A percentile compares a stretch with the other conserved stretches of the same genome.
phyloP scores from a whole-genome alignment of 176 grass and related monocot species.

The Alopecurus myosuroides region DNA sequence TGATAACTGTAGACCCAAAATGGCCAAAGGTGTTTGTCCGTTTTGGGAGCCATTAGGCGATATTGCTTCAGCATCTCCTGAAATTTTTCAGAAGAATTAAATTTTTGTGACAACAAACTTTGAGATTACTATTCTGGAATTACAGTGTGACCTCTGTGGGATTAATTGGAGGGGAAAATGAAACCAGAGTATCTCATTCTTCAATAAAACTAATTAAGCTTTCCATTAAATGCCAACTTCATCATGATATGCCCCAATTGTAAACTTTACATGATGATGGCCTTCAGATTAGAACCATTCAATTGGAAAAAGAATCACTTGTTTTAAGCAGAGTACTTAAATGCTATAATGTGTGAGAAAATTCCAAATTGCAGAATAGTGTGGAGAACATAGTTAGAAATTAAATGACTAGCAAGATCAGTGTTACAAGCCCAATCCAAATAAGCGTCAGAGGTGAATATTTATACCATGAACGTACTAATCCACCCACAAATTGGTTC shows the following conservation, averaged over 20 bases:
- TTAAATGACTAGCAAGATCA: background rate
- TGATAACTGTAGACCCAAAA: slow-evolving; percentile 66
- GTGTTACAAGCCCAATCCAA: background rate
- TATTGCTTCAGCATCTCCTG: slow-evolving; percentile 45
- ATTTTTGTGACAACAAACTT: slow-evolving; percentile 1
- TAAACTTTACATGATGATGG: background rate
- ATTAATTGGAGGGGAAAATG: background rate
- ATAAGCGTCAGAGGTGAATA: background rate
- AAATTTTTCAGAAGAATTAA: slow-evolving; percentile 27
- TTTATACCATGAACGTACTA: background rate
- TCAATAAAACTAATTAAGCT: background rate
- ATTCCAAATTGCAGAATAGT: background rate
- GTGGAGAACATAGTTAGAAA: background rate
- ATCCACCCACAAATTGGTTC: background rate
- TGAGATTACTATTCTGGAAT: background rate
- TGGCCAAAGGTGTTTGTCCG: slow-evolving; percentile 42
- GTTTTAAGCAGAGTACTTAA: background rate
- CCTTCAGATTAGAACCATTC: background rate
- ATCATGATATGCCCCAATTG: background rate
- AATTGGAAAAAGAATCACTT: background rate
- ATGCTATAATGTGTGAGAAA: background rate
- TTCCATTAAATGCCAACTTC: background rate
- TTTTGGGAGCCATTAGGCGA: slow-evolving; percentile 36
- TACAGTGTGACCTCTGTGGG: background rate
- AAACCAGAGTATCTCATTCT: background rate